Conservation (phyloP, 306 rosid genomes). For the Ormosia emarginata region DNA sequence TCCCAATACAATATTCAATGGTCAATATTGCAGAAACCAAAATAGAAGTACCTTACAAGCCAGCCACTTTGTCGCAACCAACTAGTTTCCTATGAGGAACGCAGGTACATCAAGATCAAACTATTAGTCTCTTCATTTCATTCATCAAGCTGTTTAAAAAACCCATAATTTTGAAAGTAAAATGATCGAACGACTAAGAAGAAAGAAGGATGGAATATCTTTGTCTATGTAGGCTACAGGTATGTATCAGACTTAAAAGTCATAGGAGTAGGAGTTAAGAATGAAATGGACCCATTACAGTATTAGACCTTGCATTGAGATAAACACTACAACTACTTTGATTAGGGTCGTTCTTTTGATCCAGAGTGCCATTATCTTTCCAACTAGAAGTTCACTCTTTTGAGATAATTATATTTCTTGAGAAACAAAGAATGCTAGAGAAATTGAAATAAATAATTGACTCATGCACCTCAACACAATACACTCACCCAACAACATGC, state of each 20-base stretch:
- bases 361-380: neutral
- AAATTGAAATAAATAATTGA: too few species aligned
- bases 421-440: neutral
- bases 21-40: neutral
- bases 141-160: neutral
- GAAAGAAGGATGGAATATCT: slow-evolving; percentile 61
- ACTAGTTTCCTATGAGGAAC: neutral
- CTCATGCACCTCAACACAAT: too few species aligned
- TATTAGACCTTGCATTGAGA: slow-evolving; percentile 50
- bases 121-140: neutral
- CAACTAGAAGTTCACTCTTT: neutral
- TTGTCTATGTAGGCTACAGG: slow-evolving; percentile 61
- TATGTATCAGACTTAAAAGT: slow-evolving; percentile 41
- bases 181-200: neutral
- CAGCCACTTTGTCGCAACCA: neutral
- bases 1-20: too few species aligned
- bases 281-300: slow-evolving; percentile 48
- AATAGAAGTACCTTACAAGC: neutral
- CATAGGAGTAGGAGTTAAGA: slow-evolving; percentile 67
- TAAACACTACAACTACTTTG: slow-evolving; percentile 59
- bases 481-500: too few species aligned
- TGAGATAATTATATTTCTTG: neutral
- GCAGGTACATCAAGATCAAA: neutral
- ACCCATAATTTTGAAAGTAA: neutral
- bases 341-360: neutral